Evolutionary conservation across 2,329 filamentous ascomycete species (phyloP), one percentile per base, ranked within the genome.

Genomic region (Claviceps paspali): DNA sequence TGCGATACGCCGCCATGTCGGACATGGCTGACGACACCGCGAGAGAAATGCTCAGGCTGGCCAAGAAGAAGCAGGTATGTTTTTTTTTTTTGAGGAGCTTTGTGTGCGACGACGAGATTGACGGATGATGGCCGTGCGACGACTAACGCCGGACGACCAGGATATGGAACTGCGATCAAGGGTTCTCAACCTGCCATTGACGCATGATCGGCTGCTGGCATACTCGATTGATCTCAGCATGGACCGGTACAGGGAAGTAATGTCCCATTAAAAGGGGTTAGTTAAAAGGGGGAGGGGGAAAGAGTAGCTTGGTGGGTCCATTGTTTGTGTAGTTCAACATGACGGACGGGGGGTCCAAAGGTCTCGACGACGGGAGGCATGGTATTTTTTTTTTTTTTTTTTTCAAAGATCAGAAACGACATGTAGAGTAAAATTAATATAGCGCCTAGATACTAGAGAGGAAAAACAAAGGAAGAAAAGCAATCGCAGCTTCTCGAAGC

Each of bases 21-120:
- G 85, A 92, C 51, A 93, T 94, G 70, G 80, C 79, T 33, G 74
- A 75, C 37, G 68, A 77, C 32, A 74, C 88, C 41, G 82, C 81
- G 8, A 70, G 71, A 43, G 70, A 76, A 52, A 71, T 81, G 41
- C 62, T 76, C 38, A 67, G 66, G 40, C 47, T 62, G 43, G 59
- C 61, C 34, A 70, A 70, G 50, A 65, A 68, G 49, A 71, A 70
- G 46, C 65, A 71, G 55, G 75, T 78, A 56, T 54, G 68, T 59
- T 22, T 22, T 22, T 22, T 22, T 22, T 22, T 22, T 22, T 22
- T 26, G 5, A 3, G 6, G 7, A 3, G 24, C 24, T 10, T 26
- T 4, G 4, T 10, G 9, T 22, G 5, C 24, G 24, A 26, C 7
- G n/a, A n/a, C n/a, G n/a, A n/a, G n/a, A n/a, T n/a, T n/a, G n/a